Evolutionary conservation across 495 filamentous ascomycete genomes (phyloP).

Genomic region (Penicillium coprophilum): DNA sequence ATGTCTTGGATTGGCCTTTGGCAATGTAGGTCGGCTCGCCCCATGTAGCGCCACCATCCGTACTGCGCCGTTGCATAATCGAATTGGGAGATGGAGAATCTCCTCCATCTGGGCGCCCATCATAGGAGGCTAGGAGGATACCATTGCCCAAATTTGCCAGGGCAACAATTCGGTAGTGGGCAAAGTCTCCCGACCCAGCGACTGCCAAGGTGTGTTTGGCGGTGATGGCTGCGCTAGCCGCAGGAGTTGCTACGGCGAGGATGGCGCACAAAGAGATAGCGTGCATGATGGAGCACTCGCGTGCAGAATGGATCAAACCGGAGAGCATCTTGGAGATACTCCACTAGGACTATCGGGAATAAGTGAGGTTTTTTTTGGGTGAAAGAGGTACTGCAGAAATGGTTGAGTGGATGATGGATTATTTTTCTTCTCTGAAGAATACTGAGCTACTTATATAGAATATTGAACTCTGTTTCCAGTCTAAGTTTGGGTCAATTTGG

Average conservation of each 20-base stretch:
- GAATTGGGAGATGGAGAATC: not conserved
- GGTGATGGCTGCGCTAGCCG: not conserved
- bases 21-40: not conserved
- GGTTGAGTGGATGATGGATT: not conserved
- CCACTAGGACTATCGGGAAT: not conserved
- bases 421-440: no score
- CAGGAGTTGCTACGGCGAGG: not conserved
- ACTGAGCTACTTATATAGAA: not conserved
- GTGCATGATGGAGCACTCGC: not conserved
- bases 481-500: no score
- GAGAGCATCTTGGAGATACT: not conserved
- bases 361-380: not conserved
- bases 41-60: not conserved
- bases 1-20: not conserved
- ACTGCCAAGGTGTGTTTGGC: not conserved
- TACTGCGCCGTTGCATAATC: conserved; percentile 1
- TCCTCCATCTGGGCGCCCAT: not conserved
- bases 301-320: not conserved
- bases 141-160: not conserved
- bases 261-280: not conserved
- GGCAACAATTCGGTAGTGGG: not conserved
- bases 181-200: not conserved
- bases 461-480: no score
- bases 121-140: not conserved
- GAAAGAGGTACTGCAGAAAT: not conserved